Conservation (phyloP, 1,284 basidiomycete genomes). For the Apiotrichum domesticum region DNA sequence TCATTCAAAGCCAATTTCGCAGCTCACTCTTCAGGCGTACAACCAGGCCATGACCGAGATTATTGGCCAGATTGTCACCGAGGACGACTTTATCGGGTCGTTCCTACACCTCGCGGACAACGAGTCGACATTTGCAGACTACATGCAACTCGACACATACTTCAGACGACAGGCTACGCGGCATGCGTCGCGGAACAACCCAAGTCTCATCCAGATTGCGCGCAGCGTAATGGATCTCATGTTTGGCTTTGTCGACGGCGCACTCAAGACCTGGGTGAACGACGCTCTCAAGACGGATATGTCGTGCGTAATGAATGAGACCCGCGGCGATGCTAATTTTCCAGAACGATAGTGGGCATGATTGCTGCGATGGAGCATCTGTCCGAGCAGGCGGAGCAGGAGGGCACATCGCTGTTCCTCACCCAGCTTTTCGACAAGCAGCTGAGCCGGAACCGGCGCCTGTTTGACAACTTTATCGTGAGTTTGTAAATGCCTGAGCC, state of each 20-base stretch:
- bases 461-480: slow-evolving; percentile 73
- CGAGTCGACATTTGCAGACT: slow-evolving; percentile 88
- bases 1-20: not conserved
- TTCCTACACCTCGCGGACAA: slow-evolving; percentile 88
- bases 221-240: slow-evolving; percentile 87
- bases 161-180: slow-evolving; percentile 83
- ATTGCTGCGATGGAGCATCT: slow-evolving; percentile 74
- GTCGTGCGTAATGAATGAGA: not conserved
- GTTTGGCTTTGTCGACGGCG: slow-evolving; percentile 82
- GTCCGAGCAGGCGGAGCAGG: slow-evolving; percentile 64
- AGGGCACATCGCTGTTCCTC: slow-evolving; percentile 69
- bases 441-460: slow-evolving; percentile 63
- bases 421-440: slow-evolving; percentile 71
- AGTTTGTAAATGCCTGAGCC: slow-evolving; percentile 29
- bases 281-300: slow-evolving; percentile 51
- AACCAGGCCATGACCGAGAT: slow-evolving; percentile 69
- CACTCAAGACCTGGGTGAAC: slow-evolving; percentile 81
- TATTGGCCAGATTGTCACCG: slow-evolving; percentile 66
- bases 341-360: slow-evolving; percentile 61
- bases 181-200: slow-evolving; percentile 55
- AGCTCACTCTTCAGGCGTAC: slow-evolving; percentile 57
- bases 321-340: too few relatives aligned
- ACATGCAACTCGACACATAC: slow-evolving; percentile 89
- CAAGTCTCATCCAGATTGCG: slow-evolving; percentile 69
- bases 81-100: slow-evolving; percentile 83